Evolutionary conservation across 164 flowering plant species (phyloP), one percentile per base, ranked within the genome.

Genomic region (Tetrastigma voinierianum): DNA sequence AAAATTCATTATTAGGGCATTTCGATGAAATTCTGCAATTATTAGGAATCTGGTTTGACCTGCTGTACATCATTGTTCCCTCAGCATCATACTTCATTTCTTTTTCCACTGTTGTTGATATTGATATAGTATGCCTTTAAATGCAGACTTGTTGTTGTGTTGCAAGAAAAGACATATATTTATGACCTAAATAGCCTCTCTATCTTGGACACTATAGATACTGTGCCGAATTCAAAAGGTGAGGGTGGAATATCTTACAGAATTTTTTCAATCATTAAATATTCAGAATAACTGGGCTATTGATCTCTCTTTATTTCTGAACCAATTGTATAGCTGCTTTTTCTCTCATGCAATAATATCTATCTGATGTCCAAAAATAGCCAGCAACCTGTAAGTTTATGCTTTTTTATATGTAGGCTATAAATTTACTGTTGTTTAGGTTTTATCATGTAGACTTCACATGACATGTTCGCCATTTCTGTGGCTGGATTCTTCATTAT

Each of bases 221-320:
- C 97, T 2, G 90, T 84, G 59, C 91, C 87, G 57, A 93, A 93
- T 76, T 51, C 71, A 61, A 91, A 90, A 83, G 98, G 98, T 90
- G 67, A 75, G 78, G 44, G 23, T 19, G 4, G 15, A 46, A 62
- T 20, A 23, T 53, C 12, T 51, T 61, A 18, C 16, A 46, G 16
- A 9, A 21, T 17, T 17, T 32, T 52, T 65, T 12, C 55, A 55
- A 61, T 15, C 1, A 18, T 51, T 48, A 32, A 32, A 4, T 32
- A 32, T 32, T 32, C 40, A 32, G 40, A 32, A 32, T 32, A 32
- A 4, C 40, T 32, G 40, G 40, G 40, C 40, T 32, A 32, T 32
- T 25, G 40, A 25, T 25, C 40, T 61, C 7, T n/a, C 21, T 69
- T 53, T 10, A 55, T 32, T 32, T 32, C 40, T 32, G 40, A 32